A percentile compares a stretch with the other conserved stretches of the same genome.
Evolutionary conservation across 1,139 yeast species (phyloP).

Genomic region (Debaryomycetaceae sp.): DNA sequence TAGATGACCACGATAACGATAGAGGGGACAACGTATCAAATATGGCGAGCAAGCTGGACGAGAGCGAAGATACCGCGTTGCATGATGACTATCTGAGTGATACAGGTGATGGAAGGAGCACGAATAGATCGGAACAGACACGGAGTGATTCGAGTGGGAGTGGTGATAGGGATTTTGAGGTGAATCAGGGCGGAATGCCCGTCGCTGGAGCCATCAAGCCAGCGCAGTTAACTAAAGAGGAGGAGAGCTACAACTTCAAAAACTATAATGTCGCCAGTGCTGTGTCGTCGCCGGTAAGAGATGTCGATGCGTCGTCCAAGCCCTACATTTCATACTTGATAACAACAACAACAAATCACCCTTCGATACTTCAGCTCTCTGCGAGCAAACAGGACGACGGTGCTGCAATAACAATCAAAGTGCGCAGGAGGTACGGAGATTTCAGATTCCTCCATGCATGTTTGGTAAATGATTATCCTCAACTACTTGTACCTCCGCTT

Average conservation of each 20-base stretch:
- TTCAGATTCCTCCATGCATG: conserved; percentile 76
- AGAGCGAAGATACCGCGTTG: neutral
- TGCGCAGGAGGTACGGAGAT: conserved; percentile 79
- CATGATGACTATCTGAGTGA: neutral
- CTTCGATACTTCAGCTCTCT: conserved; percentile 35
- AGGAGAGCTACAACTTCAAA: conserved; percentile 10
- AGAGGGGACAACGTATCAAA: conserved; percentile 2
- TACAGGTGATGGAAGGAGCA: neutral
- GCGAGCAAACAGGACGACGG: conserved; percentile 11
- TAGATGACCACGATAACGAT: conserved; percentile 5
- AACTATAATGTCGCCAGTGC: conserved; percentile 31
- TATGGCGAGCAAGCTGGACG: conserved; percentile 1
- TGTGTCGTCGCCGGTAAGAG: conserved; percentile 75
- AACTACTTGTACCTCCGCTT: conserved; percentile 84
- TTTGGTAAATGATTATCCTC: conserved; percentile 73
- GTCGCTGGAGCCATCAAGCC: neutral
- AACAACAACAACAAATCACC: conserved; percentile 55
- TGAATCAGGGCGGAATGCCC: neutral
- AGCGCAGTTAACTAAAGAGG: neutral
- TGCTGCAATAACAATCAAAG: conserved; percentile 42
- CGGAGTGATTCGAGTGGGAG: conserved; percentile 1
- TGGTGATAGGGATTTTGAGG: neutral
- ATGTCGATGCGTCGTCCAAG: conserved; percentile 69
- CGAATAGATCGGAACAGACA: neutral
- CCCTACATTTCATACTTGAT: conserved; percentile 80